phyloP scores from a whole-genome alignment of 139 green algal genomes.

The Chlorella ohadii region DNA sequence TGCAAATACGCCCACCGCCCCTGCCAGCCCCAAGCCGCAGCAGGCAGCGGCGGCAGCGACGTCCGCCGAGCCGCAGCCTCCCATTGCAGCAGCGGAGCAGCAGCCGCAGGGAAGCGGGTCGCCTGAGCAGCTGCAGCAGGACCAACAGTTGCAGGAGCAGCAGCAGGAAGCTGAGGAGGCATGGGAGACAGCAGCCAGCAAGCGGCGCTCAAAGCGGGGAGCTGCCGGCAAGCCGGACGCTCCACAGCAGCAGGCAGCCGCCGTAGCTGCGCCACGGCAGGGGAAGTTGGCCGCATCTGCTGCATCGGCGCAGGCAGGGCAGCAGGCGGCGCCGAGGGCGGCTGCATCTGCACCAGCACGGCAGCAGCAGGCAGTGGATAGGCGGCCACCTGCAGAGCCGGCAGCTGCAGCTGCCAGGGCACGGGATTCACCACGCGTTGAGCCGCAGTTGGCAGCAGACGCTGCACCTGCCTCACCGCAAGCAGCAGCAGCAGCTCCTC shows the following conservation, averaged over 20 bases:
- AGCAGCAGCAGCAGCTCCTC: background rate
- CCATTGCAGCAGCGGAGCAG: too few relatives aligned
- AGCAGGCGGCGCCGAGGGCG: background rate
- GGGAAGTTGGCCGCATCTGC: too few relatives aligned
- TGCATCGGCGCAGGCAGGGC: background rate
- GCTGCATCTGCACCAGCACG: background rate
- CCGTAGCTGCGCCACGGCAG: background rate
- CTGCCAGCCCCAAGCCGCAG: too few relatives aligned
- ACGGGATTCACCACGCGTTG: background rate
- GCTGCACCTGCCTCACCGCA: background rate
- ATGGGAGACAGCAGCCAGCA: background rate
- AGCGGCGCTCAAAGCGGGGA: background rate
- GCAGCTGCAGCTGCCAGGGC: background rate
- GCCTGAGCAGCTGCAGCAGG: background rate
- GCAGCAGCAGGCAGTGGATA: too few relatives aligned
- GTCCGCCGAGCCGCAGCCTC: too few relatives aligned
- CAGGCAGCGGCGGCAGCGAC: too few relatives aligned
- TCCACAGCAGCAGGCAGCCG: background rate
- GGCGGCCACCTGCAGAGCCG: background rate
- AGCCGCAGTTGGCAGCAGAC: background rate
- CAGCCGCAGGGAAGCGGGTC: too few relatives aligned
- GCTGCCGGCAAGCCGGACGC: background rate
- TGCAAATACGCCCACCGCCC: too few relatives aligned
- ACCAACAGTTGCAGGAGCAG: background rate
- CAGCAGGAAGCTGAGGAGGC: background rate